Conservation (phyloP, 148 eudicot genomes). For the Salicornia ramosissima region DNA sequence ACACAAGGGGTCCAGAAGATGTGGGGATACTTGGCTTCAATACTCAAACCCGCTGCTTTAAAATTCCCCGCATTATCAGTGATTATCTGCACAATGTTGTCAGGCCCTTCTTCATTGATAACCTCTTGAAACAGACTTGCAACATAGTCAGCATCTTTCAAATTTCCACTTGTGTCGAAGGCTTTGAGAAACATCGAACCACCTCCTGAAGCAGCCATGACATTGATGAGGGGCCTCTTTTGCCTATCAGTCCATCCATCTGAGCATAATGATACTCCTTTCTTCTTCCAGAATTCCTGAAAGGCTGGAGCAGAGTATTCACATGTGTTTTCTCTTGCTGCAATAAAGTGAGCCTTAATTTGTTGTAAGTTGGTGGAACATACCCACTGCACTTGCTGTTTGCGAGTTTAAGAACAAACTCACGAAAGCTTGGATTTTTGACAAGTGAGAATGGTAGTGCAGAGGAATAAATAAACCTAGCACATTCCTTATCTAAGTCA, state of each 20-base stretch:
- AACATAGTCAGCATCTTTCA: background rate
- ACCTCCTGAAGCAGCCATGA: background rate
- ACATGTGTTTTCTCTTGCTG: too few relatives aligned
- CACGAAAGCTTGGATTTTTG: background rate
- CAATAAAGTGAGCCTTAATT: too few relatives aligned
- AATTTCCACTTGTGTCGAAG: background rate
- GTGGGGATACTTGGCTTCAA: too few relatives aligned
- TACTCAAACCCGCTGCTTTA: background rate
- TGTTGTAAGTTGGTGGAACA: background rate
- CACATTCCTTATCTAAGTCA: slow-evolving; percentile 13
- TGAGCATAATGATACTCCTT: background rate
- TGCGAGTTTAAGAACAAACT: background rate
- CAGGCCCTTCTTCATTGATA: background rate
- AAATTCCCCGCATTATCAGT: background rate
- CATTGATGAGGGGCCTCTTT: background rate
- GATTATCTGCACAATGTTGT: background rate
- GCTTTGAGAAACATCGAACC: background rate
- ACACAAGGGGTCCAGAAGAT: too few relatives aligned
- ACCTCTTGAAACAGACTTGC: background rate
- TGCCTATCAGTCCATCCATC: slow-evolving; percentile 3
- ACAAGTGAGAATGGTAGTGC: slow-evolving; percentile 7
- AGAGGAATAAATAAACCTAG: background rate
- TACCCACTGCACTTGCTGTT: background rate
- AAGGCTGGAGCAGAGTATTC: background rate
- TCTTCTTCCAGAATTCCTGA: background rate